Evolutionary conservation across 164 flowering plant genomes (phyloP).

Genomic region (Aristolochia contorta): DNA sequence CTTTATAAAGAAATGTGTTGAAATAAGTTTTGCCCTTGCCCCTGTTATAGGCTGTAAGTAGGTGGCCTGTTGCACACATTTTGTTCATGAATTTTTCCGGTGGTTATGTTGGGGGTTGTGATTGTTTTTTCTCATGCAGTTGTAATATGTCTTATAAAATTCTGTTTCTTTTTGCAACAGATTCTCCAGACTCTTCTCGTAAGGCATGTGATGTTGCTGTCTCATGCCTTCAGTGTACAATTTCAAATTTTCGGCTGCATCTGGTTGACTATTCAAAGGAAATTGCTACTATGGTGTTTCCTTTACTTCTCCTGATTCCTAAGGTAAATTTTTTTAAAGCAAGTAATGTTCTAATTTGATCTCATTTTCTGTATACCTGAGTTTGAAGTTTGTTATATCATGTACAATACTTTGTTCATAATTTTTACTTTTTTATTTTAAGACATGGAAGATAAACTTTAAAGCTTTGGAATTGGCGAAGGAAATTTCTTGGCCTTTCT

Average conservation of each 20-base stretch:
- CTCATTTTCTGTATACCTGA: not conserved
- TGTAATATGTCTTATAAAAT: not conserved
- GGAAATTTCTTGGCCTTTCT: slow-evolving; percentile 55
- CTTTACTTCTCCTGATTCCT: slow-evolving; percentile 56
- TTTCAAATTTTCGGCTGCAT: slow-evolving; percentile 17
- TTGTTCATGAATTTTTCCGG: too few species aligned
- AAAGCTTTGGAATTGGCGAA: slow-evolving; percentile 53
- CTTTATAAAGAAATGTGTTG: too few species aligned
- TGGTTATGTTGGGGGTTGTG: not conserved
- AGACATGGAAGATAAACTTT: slow-evolving; percentile 59
- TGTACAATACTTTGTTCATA: slow-evolving; percentile 16
- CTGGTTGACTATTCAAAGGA: slow-evolving; percentile 21
- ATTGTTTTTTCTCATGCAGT: not conserved
- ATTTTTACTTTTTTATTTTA: slow-evolving; percentile 5
- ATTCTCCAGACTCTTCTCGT: slow-evolving; percentile 20
- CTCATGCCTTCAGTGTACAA: slow-evolving; percentile 36
- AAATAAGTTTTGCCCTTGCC: too few species aligned
- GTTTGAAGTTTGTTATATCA: not conserved
- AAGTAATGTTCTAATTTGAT: slow-evolving; percentile 1
- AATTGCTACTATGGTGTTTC: slow-evolving; percentile 55
- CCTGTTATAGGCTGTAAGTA: too few species aligned
- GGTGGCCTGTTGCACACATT: too few species aligned
- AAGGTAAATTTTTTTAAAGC: slow-evolving; percentile 34
- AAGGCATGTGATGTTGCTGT: slow-evolving; percentile 47
- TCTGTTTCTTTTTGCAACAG: slow-evolving; percentile 24